phyloP scores from a whole-genome alignment of 768 basidiomycete species.

The Lactarius pseudohatsudake region DNA sequence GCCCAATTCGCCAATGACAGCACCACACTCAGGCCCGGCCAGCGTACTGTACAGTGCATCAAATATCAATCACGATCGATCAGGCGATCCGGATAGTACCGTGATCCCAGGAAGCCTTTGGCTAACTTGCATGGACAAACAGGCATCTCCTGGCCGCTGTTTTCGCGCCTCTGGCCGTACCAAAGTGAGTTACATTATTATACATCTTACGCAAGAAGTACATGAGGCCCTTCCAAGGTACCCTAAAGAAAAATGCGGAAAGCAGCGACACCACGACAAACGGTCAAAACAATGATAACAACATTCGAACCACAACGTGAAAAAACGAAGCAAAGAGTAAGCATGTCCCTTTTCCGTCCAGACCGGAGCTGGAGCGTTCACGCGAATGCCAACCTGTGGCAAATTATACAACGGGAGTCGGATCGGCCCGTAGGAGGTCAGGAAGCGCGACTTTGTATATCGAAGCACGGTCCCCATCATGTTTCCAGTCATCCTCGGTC shows the following conservation, averaged over 20 bases:
- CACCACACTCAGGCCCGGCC: too few relatives aligned
- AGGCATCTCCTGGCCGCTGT: background rate
- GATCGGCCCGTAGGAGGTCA: background rate
- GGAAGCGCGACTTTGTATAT: constrained; percentile 19
- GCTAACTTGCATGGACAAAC: background rate
- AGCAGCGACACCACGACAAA: background rate
- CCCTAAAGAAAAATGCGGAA: background rate
- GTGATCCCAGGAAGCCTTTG: background rate
- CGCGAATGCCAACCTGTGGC: background rate
- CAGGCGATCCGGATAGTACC: background rate
- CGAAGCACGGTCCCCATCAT: constrained; percentile 23
- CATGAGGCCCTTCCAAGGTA: background rate
- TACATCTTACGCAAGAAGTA: background rate
- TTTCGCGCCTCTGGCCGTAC: background rate
- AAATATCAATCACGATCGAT: too few relatives aligned
- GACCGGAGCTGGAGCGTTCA: background rate
- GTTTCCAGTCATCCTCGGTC: constrained; percentile 23
- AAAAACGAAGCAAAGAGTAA: background rate
- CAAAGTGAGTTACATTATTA: background rate
- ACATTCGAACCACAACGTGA: background rate
- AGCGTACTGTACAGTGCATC: too few relatives aligned
- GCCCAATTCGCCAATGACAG: too few relatives aligned
- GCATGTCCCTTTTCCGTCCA: background rate
- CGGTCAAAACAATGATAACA: background rate
- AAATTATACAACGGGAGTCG: background rate